Base-by-base conservation (phyloP, 2,329 filamentous ascomycete species). In the Cercospora berteroae region DNA sequence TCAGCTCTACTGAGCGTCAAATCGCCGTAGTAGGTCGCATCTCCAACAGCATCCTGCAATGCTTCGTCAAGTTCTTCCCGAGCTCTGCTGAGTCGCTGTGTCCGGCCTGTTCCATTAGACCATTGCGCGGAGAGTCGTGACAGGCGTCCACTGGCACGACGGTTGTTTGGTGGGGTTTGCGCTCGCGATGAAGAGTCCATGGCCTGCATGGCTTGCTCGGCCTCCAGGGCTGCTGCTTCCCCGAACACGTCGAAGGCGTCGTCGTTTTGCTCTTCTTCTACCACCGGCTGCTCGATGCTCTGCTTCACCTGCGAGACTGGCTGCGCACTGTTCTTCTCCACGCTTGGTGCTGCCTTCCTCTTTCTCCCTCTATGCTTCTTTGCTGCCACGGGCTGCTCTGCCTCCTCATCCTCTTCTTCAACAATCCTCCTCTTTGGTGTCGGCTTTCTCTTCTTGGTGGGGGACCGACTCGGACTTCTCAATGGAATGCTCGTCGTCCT, bases 1-100 rank as follows among this genome's bases (percentile, higher is more conserved):
- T 84, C 82, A 67, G 82, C 83, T 52, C 81, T 77, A 7, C 81
- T 74, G n/a, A 83, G 76, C 0, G 82, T 84, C 9, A 79, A 78
- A 44, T 84, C 82, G 23, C 82, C 82, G 27, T 52, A 33, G 42
- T 57, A 57, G 3, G 71, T 67, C 3, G 62, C 67, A 25, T 69
- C 67, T n/a, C 71, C 73, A 13, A 76, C 69, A 12, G 76, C 76
- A 50, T 76, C 74, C 55, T 75, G 71, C 48, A 77, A 63, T 12
- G 76, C 76, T 27, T 71, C 52, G 48, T 76, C 74, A 44, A 77
- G 68, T 60, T 77, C 74, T 33, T 77, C 74, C 4, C 76, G 64
- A n/a, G 76, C 76, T 29, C 68, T 65, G 55, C 71, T 75, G 57
- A 77, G 55, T 13, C 74, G 67, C 48, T 74, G 69, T 4, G 65